Evolutionary conservation across 495 filamentous ascomycete species (phyloP).

Genomic region (Tuber umbilicatum): DNA sequence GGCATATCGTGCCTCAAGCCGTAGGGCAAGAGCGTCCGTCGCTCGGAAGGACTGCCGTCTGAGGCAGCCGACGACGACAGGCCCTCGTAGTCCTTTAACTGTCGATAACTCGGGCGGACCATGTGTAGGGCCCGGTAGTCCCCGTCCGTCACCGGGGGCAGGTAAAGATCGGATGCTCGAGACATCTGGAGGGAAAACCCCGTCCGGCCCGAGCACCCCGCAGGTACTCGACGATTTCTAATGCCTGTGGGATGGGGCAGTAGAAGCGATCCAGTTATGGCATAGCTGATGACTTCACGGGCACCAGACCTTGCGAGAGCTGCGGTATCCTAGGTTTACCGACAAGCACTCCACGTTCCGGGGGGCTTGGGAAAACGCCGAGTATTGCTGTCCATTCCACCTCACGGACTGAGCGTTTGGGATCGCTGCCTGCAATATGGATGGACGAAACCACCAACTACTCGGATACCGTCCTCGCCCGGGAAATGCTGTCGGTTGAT

Average conservation of each 20-base stretch:
- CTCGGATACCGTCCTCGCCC: neutral
- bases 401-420: neutral
- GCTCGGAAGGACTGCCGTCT: neutral
- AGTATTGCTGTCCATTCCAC: neutral
- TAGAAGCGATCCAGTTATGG: neutral
- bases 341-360: neutral
- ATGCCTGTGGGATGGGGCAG: neutral
- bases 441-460: neutral
- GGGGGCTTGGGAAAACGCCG: neutral
- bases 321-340: neutral
- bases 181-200: neutral
- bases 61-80: neutral
- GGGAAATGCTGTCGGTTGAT: neutral
- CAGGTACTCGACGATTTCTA: neutral
- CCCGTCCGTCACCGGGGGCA: neutral
- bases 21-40: neutral
- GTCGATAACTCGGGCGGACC: neutral
- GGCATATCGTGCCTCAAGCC: neutral
- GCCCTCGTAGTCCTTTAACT: neutral
- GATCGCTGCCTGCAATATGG: neutral
- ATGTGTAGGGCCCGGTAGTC: neutral
- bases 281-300: neutral
- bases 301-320: neutral
- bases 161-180: neutral
- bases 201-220: neutral